Evolutionary conservation across 305 asterid genomes (phyloP).

Genomic region (Fraxinus velutina): DNA sequence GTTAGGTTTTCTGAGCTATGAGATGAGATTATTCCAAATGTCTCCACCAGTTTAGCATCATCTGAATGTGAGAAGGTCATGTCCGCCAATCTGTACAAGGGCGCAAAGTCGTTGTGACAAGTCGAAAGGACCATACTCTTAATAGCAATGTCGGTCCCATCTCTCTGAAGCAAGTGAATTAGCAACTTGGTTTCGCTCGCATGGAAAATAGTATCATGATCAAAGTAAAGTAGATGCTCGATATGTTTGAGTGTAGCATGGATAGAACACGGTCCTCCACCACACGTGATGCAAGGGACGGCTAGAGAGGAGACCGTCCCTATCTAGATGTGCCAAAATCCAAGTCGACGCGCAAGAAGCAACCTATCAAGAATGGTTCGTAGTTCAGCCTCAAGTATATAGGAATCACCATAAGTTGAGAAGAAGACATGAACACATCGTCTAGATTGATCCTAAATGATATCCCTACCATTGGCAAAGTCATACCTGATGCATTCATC

Average conservation of each 20-base stretch:
- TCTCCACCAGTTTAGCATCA: not conserved
- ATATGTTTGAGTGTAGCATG: not conserved
- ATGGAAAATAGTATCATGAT: not conserved
- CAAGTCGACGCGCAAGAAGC: not conserved
- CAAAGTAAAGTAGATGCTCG: not conserved
- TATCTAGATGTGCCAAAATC: not conserved
- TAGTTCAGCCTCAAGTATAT: not conserved
- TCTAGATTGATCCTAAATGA: not conserved
- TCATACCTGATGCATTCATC: not conserved
- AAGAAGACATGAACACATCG: not conserved
- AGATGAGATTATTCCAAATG: not conserved
- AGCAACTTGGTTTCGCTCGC: not conserved
- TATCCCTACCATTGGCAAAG: not conserved
- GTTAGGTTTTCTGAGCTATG: not conserved
- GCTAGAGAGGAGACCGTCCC: not conserved
- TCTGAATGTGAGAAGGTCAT: not conserved
- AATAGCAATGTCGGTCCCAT: not conserved
- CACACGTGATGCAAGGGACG: not conserved
- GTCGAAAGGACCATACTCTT: not conserved
- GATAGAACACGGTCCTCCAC: not conserved
- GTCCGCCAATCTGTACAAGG: not conserved
- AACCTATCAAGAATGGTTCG: not conserved
- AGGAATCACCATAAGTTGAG: not conserved
- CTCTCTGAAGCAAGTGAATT: not conserved
- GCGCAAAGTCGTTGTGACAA: not conserved